A percentile compares a stretch with the other conserved stretches of the same genome.
Evolutionary conservation across 371 early-diverging fungal genomes (phyloP).

Genomic region (Mucor lusitanicus): DNA sequence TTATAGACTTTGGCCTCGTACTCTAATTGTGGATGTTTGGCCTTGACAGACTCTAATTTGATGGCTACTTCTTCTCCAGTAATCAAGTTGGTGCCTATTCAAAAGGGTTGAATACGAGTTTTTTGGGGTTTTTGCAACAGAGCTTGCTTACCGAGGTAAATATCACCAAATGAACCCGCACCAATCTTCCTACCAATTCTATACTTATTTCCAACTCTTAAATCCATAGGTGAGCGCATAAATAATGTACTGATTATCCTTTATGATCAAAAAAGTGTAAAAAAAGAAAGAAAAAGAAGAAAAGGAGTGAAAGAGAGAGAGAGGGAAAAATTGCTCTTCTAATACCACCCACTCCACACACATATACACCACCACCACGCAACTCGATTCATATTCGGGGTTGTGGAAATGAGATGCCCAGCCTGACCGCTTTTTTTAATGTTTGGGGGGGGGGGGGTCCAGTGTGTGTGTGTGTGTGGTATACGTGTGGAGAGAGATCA

Average conservation of each 20-base stretch:
- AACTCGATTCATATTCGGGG: too few species aligned
- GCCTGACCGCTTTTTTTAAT: background rate
- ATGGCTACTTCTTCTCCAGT: constrained; percentile 97
- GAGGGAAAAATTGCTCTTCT: too few species aligned
- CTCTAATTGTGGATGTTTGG: constrained; percentile 96
- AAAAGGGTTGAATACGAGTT: too few species aligned
- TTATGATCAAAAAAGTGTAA: background rate
- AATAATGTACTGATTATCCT: background rate
- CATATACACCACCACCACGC: too few species aligned
- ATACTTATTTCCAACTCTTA: constrained; percentile 91
- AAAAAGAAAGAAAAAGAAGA: background rate
- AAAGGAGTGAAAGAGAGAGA: background rate
- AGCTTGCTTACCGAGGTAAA: constrained; percentile 85
- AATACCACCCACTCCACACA: too few species aligned
- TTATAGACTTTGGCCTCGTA: constrained; percentile 97
- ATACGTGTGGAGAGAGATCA: too few species aligned
- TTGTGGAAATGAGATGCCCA: background rate
- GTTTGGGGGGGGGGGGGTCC: background rate
- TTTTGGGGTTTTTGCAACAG: too few species aligned
- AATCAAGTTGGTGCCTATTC: constrained; percentile 84
- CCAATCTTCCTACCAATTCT: constrained; percentile 97
- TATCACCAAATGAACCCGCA: constrained; percentile 99
- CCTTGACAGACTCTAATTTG: constrained; percentile 92
- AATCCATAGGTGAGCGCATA: constrained; percentile 39
- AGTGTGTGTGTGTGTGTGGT: background rate